Percentiles rank a stretch among this genome's conserved stretches.
phyloP scores from a whole-genome alignment of 2,329 filamentous ascomycete genomes.

The Botryotinia convoluta region DNA sequence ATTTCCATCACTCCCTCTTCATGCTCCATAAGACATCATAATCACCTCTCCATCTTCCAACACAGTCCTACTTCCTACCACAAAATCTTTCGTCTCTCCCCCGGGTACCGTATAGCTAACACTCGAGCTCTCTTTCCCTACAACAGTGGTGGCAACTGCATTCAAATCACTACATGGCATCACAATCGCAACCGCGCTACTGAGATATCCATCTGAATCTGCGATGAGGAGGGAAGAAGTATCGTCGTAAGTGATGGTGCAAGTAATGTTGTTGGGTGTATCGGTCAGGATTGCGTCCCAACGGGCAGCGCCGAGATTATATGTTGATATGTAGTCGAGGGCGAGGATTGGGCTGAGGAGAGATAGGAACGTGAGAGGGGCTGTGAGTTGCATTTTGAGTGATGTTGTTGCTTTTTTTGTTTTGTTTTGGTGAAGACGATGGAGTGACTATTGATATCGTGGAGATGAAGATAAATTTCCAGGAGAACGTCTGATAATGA shows the following conservation, averaged over 20 bases:
- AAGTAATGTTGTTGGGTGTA: neutral
- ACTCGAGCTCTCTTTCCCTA: neutral
- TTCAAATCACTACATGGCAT: neutral
- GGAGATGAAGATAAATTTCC: neutral
- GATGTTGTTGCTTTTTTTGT: neutral
- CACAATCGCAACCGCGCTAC: neutral
- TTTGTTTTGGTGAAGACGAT: neutral
- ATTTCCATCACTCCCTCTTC: too few species aligned
- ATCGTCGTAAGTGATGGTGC: neutral
- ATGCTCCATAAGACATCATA: neutral
- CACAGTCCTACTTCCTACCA: neutral
- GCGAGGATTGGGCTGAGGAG: neutral
- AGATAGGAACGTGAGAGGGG: neutral
- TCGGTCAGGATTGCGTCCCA: constrained; percentile 13
- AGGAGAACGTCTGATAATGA: neutral
- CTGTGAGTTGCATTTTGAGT: neutral
- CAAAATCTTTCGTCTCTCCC: neutral
- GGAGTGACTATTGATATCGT: neutral
- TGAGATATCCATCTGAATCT: neutral
- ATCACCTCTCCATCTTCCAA: constrained; percentile 6
- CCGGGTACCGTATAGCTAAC: neutral
- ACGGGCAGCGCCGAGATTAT: neutral
- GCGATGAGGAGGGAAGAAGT: neutral
- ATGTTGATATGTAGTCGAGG: constrained; percentile 11
- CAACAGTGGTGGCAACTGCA: neutral